Evolutionary conservation across 2,329 filamentous ascomycete species (phyloP).

Genomic region (Epichloe festucae): DNA sequence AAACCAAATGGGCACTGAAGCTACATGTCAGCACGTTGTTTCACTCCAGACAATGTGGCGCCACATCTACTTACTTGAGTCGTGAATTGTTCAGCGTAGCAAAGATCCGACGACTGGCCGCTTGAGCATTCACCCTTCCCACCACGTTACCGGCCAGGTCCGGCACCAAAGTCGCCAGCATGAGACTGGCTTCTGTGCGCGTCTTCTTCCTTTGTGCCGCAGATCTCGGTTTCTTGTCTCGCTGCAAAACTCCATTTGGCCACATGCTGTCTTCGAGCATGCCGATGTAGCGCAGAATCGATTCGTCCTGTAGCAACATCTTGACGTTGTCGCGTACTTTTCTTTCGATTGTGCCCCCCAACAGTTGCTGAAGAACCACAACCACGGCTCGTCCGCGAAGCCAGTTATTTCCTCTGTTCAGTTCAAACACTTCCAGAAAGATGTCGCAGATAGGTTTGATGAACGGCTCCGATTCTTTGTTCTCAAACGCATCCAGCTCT

Average conservation of each 20-base stretch:
- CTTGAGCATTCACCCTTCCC: constrained; percentile 79
- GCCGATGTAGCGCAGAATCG: constrained; percentile 61
- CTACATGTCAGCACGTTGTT: not conserved
- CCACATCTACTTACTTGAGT: constrained; percentile 54
- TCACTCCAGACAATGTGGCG: not conserved
- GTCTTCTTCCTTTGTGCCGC: constrained; percentile 64
- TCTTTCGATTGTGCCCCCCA: constrained; percentile 94
- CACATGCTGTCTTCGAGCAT: constrained; percentile 68
- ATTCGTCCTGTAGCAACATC: constrained; percentile 62
- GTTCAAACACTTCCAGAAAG: constrained; percentile 88
- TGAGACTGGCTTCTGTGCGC: constrained; percentile 73
- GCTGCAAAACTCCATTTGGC: constrained; percentile 52
- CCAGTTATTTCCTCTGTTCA: constrained; percentile 95
- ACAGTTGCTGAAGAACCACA: constrained; percentile 86
- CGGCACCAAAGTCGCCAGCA: constrained; percentile 80
- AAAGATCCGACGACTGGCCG: constrained; percentile 76
- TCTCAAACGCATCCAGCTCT: constrained; percentile 85
- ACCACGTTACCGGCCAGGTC: constrained; percentile 90
- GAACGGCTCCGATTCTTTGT: constrained; percentile 80
- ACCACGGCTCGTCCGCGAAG: constrained; percentile 89
- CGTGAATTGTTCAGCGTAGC: constrained; percentile 83
- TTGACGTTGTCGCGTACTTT: constrained; percentile 81
- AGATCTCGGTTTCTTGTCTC: constrained; percentile 44
- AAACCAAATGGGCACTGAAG: constrained; percentile 51
- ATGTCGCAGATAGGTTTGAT: constrained; percentile 98